These are phyloP conservation scores for Solanum piurae DNA, from an alignment of 257 asterid species.

Conservation along the genomic window DNA sequence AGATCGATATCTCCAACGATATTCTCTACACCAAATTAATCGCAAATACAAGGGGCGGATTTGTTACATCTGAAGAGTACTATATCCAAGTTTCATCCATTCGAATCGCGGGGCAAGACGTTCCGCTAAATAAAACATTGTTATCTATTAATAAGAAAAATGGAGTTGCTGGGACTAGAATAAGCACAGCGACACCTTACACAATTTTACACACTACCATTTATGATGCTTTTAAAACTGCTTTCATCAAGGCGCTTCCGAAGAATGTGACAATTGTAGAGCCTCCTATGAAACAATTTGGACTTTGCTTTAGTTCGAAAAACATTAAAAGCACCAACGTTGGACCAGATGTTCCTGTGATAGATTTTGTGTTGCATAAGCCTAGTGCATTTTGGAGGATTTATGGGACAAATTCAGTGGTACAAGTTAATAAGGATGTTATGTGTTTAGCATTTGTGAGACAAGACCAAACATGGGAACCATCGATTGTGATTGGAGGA, in stretches of 20 bases:
- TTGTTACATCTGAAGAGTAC: background rate
- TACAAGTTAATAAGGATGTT: slow-evolving; percentile 12
- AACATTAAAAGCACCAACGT: background rate
- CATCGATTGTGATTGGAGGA: slow-evolving; percentile 29
- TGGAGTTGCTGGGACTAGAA: slow-evolving; percentile 12
- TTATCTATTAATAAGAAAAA: background rate
- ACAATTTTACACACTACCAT: slow-evolving; percentile 11
- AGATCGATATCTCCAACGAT: background rate
- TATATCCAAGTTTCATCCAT: background rate
- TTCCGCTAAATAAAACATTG: background rate
- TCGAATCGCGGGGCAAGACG: background rate
- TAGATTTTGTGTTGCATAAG: slow-evolving; percentile 15
- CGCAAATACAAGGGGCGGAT: too few relatives aligned
- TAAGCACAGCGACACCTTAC: slow-evolving; percentile 3
- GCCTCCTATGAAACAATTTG: slow-evolving; percentile 9
- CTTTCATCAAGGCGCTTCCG: background rate
- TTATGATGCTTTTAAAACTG: background rate
- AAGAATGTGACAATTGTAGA: background rate
- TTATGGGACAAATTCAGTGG: slow-evolving; percentile 32
- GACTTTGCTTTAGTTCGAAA: background rate
- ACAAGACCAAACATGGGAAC: slow-evolving; percentile 12
- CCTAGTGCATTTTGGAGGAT: slow-evolving; percentile 25
- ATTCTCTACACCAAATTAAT: background rate
- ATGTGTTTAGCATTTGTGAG: slow-evolving; percentile 36
- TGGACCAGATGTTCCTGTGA: slow-evolving; percentile 8